Conservation (phyloP, 768 basidiomycete species). For the Mycena pura region DNA sequence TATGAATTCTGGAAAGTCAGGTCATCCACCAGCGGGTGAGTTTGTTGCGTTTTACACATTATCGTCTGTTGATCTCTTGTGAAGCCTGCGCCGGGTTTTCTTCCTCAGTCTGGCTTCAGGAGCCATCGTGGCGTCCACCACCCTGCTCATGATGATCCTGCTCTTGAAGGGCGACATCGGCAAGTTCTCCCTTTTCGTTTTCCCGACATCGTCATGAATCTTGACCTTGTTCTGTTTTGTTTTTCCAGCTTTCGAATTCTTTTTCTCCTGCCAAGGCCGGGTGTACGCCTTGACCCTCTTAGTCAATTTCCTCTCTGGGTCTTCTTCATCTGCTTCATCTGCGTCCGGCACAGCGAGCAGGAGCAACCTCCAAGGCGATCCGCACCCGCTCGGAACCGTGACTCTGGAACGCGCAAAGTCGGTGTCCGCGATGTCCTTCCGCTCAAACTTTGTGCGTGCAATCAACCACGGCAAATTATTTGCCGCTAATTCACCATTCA, state of each 20-base stretch:
- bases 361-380: neutral
- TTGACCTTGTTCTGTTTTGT: neutral
- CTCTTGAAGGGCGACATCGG: slow-evolving; percentile 19
- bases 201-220: neutral
- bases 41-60: too few relatives aligned
- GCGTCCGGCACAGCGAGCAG: neutral
- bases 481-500: neutral
- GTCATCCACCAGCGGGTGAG: neutral
- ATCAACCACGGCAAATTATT: too few relatives aligned
- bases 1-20: slow-evolving; percentile 17
- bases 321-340: neutral
- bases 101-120: slow-evolving; percentile 21
- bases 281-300: slow-evolving; percentile 23
- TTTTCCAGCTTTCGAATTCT: slow-evolving; percentile 17
- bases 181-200: neutral
- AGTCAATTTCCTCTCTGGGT: slow-evolving; percentile 19
- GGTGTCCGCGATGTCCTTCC: neutral
- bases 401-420: too few relatives aligned
- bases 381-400: neutral
- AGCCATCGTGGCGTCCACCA: slow-evolving; percentile 19
- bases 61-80: too few relatives aligned
- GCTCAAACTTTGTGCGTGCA: slow-evolving; percentile 4
- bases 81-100: slow-evolving; percentile 6
- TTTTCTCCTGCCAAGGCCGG: slow-evolving; percentile 24
- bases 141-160: slow-evolving; percentile 22